These are phyloP conservation scores for Rhododendron henanense DNA, from an alignment of 148 eudicot species.

Conservation along the genomic window DNA sequence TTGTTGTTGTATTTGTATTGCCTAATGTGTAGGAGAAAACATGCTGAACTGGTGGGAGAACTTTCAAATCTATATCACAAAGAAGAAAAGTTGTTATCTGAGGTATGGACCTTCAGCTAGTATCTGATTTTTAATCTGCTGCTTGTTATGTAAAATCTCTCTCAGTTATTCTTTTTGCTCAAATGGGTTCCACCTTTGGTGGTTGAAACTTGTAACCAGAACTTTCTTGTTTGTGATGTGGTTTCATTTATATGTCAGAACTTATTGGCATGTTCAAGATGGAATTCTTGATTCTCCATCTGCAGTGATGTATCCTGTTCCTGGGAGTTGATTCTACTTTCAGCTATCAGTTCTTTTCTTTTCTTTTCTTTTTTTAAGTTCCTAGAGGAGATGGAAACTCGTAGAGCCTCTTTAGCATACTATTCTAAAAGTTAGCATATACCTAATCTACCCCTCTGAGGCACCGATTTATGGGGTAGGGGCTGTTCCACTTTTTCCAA, in stretches of 20 bases:
- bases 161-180: background rate
- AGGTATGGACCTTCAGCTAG: constrained; percentile 48
- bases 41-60: constrained; percentile 88
- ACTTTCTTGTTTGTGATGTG: background rate
- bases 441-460: background rate
- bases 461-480: background rate
- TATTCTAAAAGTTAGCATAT: background rate
- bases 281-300: background rate
- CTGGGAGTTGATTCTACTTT: background rate
- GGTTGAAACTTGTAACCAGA: background rate
- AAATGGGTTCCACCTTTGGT: background rate
- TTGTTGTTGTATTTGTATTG: background rate
- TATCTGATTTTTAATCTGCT: background rate
- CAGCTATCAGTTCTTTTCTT: background rate
- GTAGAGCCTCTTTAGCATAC: background rate
- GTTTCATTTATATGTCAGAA: background rate
- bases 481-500: too few species aligned
- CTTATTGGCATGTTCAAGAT: background rate
- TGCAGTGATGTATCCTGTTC: background rate
- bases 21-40: constrained; percentile 70
- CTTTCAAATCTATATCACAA: constrained; percentile 82
- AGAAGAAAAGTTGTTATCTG: constrained; percentile 91
- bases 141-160: background rate
- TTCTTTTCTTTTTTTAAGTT: background rate
- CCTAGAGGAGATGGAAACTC: background rate